phyloP scores from a whole-genome alignment of 179 eudicot genomes.

The Carnegiea gigantea region DNA sequence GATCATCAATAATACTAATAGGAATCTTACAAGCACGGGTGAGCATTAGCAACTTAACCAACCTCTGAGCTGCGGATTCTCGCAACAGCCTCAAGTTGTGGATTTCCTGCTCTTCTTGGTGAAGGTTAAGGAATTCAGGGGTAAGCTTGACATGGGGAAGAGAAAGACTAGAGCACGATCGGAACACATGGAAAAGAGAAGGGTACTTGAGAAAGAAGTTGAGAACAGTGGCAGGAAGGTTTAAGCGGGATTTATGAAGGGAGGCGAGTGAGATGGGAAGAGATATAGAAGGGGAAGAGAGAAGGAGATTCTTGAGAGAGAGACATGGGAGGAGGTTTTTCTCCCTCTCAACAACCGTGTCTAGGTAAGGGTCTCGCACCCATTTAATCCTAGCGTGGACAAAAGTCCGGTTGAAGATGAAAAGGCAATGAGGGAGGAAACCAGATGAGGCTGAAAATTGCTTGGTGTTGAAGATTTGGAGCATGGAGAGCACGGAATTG shows the following conservation, averaged over 20 bases:
- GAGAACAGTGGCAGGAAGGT: constrained; percentile 24
- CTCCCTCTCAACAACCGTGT: constrained; percentile 30
- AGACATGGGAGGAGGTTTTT: constrained; percentile 33
- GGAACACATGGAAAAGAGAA: constrained; percentile 9
- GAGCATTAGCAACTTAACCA: constrained; percentile 36
- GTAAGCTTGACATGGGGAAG: constrained; percentile 28
- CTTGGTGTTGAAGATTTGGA: background rate
- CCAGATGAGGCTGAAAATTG: background rate
- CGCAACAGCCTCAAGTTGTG: constrained; percentile 19
- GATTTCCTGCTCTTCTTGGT: constrained; percentile 33
- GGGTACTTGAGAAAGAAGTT: constrained; percentile 38
- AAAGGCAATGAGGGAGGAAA: background rate
- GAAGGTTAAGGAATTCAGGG: constrained; percentile 32
- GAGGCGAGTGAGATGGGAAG: constrained; percentile 32
- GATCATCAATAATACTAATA: constrained; percentile 30
- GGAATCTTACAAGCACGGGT: constrained; percentile 28
- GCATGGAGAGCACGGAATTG: background rate
- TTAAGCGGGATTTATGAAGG: constrained; percentile 17
- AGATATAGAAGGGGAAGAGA: constrained; percentile 29
- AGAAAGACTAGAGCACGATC: constrained; percentile 25
- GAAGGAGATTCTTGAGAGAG: constrained; percentile 32
- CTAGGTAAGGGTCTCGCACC: constrained; percentile 32
- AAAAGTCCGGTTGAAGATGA: constrained; percentile 19
- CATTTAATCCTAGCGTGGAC: constrained; percentile 40
- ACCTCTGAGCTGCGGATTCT: constrained; percentile 29